Conservation (phyloP, 306 rosid species). For the Bauhinia variegata region DNA sequence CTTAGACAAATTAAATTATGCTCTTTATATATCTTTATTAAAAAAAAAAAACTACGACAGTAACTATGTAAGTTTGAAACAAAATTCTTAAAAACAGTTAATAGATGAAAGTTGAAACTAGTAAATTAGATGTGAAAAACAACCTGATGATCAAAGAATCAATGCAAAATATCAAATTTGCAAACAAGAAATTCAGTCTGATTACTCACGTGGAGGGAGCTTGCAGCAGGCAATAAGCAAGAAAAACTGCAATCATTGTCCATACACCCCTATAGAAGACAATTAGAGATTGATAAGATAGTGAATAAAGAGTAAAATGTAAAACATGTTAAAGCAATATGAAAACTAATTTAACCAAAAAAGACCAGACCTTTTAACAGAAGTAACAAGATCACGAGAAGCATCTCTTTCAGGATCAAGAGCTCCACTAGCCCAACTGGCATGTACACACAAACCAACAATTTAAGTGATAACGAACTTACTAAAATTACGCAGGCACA, state of each 20-base stretch:
- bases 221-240: constrained; percentile 96
- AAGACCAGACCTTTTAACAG: constrained; percentile 80
- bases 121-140: neutral
- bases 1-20: neutral
- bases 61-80: neutral
- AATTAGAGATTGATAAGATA: constrained; percentile 15
- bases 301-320: neutral
- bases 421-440: constrained; percentile 96
- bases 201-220: constrained; percentile 95
- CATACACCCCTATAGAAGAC: constrained; percentile 85
- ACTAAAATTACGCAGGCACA: constrained; percentile 1
- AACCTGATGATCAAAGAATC: constrained; percentile 5
- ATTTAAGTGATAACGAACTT: constrained; percentile 7
- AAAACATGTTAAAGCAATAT: constrained; percentile 7
- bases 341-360: constrained; percentile 8
- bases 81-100: constrained; percentile 13
- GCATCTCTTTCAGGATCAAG: constrained; percentile 85
- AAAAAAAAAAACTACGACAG: neutral
- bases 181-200: constrained; percentile 7
- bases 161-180: constrained; percentile 21
- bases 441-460: constrained; percentile 23
- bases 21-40: constrained; percentile 1
- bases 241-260: constrained; percentile 98
- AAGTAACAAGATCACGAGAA: constrained; percentile 80
- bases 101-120: neutral